A percentile compares a stretch with the other conserved stretches of the same genome.
These are phyloP conservation scores for Gracilaria domingensis DNA, from an alignment of 23 red algal genomes.

Conservation along the genomic window DNA sequence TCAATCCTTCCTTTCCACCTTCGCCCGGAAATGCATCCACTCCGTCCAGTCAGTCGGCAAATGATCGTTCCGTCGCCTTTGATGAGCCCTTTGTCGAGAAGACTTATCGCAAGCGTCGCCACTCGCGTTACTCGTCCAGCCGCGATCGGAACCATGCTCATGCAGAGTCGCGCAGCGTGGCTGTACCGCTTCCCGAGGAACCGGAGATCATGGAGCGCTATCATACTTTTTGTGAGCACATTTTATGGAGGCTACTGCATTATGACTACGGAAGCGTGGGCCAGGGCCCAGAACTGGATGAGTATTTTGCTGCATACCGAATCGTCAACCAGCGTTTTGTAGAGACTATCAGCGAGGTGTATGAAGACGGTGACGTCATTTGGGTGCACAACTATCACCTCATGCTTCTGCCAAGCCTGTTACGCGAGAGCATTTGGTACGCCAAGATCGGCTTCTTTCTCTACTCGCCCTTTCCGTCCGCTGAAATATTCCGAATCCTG, in stretches of 20 bases:
- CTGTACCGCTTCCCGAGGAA: conserved; percentile 46
- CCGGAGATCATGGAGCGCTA: conserved; percentile 44
- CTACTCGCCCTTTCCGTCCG: conserved; percentile 89
- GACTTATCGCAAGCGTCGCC: conserved; percentile 8
- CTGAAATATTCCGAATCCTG: conserved; percentile 92
- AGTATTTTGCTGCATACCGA: conserved; percentile 74
- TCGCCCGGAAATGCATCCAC: not conserved
- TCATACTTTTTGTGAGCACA: conserved; percentile 73
- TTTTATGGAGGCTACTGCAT: conserved; percentile 86
- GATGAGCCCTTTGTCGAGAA: conserved; percentile 6
- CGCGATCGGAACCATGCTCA: conserved; percentile 24
- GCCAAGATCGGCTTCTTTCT: conserved; percentile 92
- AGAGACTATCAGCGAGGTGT: conserved; percentile 79
- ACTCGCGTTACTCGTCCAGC: conserved; percentile 20
- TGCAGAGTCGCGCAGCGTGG: conserved; percentile 29
- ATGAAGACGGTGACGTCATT: conserved; percentile 84
- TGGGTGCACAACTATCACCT: conserved; percentile 95
- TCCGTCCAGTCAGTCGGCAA: not conserved
- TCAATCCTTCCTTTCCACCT: conserved; percentile 12
- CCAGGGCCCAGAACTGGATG: conserved; percentile 36
- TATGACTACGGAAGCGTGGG: conserved; percentile 79
- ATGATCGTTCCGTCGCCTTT: conserved; percentile 17
- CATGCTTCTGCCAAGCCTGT: conserved; percentile 80
- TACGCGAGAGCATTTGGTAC: conserved; percentile 79
- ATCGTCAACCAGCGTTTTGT: conserved; percentile 83